Percentiles rank a stretch among this genome's conserved stretches.
Evolutionary conservation across 2,329 filamentous ascomycete species (phyloP).

Genomic region (Talaromyces funiculosus): DNA sequence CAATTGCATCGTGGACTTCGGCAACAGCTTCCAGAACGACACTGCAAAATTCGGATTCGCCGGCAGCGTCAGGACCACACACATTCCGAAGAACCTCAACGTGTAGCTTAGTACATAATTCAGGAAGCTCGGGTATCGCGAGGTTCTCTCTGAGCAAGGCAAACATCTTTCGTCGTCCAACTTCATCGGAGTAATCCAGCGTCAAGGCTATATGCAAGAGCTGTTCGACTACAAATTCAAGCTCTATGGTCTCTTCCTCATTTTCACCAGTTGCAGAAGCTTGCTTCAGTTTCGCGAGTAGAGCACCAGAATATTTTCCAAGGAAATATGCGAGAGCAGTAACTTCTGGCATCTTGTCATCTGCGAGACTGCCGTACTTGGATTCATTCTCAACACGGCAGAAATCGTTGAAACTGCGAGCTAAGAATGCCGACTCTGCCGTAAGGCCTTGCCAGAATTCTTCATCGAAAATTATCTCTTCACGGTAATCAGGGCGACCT

Average conservation of each 20-base stretch:
- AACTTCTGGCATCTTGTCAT: slow-evolving; percentile 93
- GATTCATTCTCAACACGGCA: slow-evolving; percentile 69
- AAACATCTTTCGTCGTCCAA: slow-evolving; percentile 94
- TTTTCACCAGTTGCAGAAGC: slow-evolving; percentile 53
- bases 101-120: slow-evolving; percentile 84
- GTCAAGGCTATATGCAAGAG: slow-evolving; percentile 86
- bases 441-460: slow-evolving; percentile 46
- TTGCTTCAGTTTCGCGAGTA: slow-evolving; percentile 37
- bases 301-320: slow-evolving; percentile 65
- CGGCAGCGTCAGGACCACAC: slow-evolving; percentile 57
- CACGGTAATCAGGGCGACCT: slow-evolving; percentile 61
- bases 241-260: slow-evolving; percentile 78
- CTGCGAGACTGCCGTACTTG: slow-evolving; percentile 68
- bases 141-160: slow-evolving; percentile 78
- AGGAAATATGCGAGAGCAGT: slow-evolving; percentile 84
- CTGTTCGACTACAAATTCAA: slow-evolving; percentile 94
- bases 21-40: slow-evolving; percentile 82
- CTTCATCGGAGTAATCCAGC: slow-evolving; percentile 95
- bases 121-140: slow-evolving; percentile 79
- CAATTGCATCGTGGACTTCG: slow-evolving; percentile 92
- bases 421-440: slow-evolving; percentile 83
- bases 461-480: slow-evolving; percentile 41
- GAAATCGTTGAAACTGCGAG: slow-evolving; percentile 89
- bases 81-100: slow-evolving; percentile 77
- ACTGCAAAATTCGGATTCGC: slow-evolving; percentile 46